Base-by-base conservation (phyloP, 2,329 filamentous ascomycete genomes). In the Diaporthe longicolla region DNA sequence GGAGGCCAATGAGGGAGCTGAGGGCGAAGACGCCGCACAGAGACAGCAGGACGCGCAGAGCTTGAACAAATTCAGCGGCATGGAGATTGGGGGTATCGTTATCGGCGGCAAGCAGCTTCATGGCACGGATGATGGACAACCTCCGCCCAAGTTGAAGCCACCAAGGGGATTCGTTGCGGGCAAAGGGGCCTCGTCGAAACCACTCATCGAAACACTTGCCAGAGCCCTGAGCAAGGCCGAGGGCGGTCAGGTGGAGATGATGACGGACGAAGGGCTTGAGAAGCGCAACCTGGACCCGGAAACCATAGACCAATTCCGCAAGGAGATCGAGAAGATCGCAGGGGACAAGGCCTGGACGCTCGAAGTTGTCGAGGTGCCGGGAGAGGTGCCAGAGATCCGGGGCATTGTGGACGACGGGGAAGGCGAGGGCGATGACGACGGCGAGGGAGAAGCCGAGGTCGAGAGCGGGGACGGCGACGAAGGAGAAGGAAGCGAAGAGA, bases 291-390 rank as follows among this genome's bases (percentile, higher is more conserved):
- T 96, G 40, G 89, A 92, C 71, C 89, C 89, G 0, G 88, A 92
- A 61, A 87, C 92, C 57, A 87, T 97, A 4, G 91, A 95, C 78
- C 87, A 91, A 59, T 85, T 97, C 80, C 89, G 89, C 78, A 88
- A 91, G 76, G 87, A 94, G 79, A 83, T 97, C 73, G 88, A 93
- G 80, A 89, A 91, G 78, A 80, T 93, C 54, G 94, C 94, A 0
- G 89, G 91, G 3, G 91, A 92, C 10, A 89, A 91, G 77, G 91
- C 91, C 21, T 98, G 95, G 95, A 93, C 92, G 78, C 85, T 98
- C 74, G 94, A 97, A 82, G 87, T 97, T 19, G 90, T 97, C 1
- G 93, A 97, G 79, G 87, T 90, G 15, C 89, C 92, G 1, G 87
- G 89, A 29, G 84, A 87, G 6, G 80, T 82, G 6, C 87, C 90